These are phyloP conservation scores for Capronia americana DNA, from an alignment of 2,329 filamentous ascomycete genomes.

Conservation along the genomic window DNA sequence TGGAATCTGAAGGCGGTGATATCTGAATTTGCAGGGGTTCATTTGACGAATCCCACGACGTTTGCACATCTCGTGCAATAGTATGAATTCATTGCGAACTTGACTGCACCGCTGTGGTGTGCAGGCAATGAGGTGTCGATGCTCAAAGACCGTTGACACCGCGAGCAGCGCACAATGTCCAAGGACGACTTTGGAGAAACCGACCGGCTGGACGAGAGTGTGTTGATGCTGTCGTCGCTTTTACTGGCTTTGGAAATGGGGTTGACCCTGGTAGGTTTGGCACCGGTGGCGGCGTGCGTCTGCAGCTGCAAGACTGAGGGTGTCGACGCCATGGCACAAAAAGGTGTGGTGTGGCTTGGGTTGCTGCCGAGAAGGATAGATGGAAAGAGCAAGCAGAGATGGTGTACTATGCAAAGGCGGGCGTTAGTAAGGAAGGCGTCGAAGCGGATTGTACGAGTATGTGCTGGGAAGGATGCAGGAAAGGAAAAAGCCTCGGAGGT, in stretches of 20 bases:
- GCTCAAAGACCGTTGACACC: slow-evolving; percentile 56
- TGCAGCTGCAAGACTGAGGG: slow-evolving; percentile 38
- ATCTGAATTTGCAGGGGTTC: slow-evolving; percentile 7
- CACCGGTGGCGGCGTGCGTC: slow-evolving; percentile 31
- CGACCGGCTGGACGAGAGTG: slow-evolving; percentile 34
- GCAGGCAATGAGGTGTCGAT: slow-evolving; percentile 46
- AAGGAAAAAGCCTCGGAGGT: not conserved
- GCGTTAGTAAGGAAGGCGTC: not conserved
- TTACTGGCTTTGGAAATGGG: slow-evolving; percentile 22
- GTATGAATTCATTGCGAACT: slow-evolving; percentile 58
- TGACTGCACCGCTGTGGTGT: slow-evolving; percentile 46
- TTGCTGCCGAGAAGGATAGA: not conserved
- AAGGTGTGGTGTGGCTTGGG: not conserved
- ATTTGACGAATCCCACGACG: slow-evolving; percentile 40
- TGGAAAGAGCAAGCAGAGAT: not conserved
- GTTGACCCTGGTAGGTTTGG: slow-evolving; percentile 20
- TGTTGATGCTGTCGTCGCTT: slow-evolving; percentile 38
- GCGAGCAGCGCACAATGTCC: slow-evolving; percentile 55
- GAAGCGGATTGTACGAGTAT: not conserved
- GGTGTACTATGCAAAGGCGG: not conserved
- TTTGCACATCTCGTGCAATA: slow-evolving; percentile 48
- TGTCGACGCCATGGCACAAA: slow-evolving; percentile 30
- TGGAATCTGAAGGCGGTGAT: not conserved
- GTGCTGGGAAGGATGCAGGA: not conserved
- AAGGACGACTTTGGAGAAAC: slow-evolving; percentile 40